phyloP scores from a whole-genome alignment of 768 basidiomycete genomes.

The Psilocybe azurescens region DNA sequence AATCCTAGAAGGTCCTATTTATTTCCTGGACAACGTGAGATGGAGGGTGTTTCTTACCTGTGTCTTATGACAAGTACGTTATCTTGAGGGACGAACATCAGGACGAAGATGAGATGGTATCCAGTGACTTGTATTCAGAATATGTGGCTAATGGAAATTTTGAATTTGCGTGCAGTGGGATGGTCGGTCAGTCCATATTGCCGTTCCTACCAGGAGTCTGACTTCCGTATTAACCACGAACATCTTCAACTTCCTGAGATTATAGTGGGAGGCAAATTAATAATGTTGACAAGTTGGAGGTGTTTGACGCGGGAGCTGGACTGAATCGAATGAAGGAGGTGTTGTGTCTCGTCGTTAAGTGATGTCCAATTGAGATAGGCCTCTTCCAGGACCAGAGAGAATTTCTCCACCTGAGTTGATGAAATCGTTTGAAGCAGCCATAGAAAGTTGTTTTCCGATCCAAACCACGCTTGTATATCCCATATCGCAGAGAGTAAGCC shows the following conservation, averaged over 20 bases:
- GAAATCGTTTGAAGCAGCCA: conserved; percentile 1
- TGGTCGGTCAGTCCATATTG: too few species aligned
- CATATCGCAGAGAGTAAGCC: background rate
- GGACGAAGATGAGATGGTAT: too few species aligned
- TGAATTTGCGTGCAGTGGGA: too few species aligned
- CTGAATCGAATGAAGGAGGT: background rate
- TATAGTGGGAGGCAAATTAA: background rate
- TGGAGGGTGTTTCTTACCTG: too few species aligned
- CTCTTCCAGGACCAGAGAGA: background rate
- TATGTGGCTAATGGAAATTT: too few species aligned
- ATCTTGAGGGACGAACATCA: too few species aligned
- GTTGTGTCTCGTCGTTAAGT: background rate
- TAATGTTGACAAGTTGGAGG: background rate
- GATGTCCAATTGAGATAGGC: background rate
- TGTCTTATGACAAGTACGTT: too few species aligned
- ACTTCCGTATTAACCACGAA: background rate
- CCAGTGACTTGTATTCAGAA: too few species aligned
- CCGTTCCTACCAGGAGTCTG: too few species aligned
- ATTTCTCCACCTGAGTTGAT: background rate
- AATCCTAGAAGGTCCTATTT: too few species aligned
- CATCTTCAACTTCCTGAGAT: background rate
- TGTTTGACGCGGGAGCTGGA: background rate
- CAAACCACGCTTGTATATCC: background rate
- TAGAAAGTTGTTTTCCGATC: background rate
- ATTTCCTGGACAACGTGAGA: too few species aligned